Percentiles rank a stretch among this genome's conserved stretches.
phyloP scores from a whole-genome alignment of 805 yeast genomes.

The Teunomyces pallodes region DNA sequence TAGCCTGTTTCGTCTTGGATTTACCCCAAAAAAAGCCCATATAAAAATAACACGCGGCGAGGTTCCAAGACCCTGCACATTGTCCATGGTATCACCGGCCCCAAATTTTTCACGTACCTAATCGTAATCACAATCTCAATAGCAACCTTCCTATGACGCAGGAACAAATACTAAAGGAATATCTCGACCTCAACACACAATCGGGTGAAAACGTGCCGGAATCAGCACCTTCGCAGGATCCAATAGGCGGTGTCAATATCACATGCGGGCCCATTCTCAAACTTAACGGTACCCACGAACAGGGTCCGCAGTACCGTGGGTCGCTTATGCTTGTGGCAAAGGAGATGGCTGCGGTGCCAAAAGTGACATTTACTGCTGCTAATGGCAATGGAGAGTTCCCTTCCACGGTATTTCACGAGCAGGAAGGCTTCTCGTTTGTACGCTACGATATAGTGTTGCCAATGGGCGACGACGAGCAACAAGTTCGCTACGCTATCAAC shows the following conservation, averaged over 20 bases:
- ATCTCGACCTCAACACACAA: conserved; percentile 18
- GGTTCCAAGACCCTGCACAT: too few species aligned
- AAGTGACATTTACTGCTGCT: conserved; percentile 2
- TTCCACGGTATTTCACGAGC: conserved; percentile 41
- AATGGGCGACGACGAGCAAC: conserved; percentile 52
- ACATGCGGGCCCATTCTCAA: conserved; percentile 79
- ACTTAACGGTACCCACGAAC: conserved; percentile 60
- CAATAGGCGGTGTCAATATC: conserved; percentile 39
- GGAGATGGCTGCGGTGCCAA: conserved; percentile 28
- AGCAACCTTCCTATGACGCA: neutral
- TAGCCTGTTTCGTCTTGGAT: too few species aligned
- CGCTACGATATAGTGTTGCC: conserved; percentile 58
- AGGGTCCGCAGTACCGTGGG: conserved; percentile 58
- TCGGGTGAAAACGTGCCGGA: conserved; percentile 25
- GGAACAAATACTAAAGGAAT: neutral
- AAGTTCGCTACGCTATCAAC: conserved; percentile 61
- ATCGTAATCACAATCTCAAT: too few species aligned
- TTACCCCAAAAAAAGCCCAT: too few species aligned
- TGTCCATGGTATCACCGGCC: too few species aligned
- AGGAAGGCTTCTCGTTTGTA: conserved; percentile 56
- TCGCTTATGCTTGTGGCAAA: conserved; percentile 63
- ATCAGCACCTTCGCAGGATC: conserved; percentile 25
- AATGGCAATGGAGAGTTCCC: conserved; percentile 43
- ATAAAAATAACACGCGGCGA: too few species aligned
- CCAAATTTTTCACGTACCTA: too few species aligned